Base-by-base conservation (phyloP, 768 basidiomycete genomes). In the Leccinum imitatum region DNA sequence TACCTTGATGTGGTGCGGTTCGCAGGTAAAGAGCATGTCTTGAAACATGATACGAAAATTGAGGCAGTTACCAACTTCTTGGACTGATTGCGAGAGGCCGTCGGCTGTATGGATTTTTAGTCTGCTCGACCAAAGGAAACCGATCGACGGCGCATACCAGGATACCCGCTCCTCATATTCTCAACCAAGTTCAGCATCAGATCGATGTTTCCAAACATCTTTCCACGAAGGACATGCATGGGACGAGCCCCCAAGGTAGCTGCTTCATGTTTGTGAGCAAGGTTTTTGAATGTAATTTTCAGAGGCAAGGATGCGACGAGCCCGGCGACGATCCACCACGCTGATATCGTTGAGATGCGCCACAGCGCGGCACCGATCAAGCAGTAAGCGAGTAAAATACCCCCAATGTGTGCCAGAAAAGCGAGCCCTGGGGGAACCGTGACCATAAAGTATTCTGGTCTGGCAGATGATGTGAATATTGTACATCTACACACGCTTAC, bases 1-100 rank as follows among this genome's bases (percentile, higher is more conserved):
- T 6, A 73, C 73, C 63, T 87, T 85, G 68, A 86, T 79, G 54
- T 86, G 79, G 35, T 83, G 79, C 1, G 84, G 85, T 21, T 75
- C 78, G 0, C 74, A 73, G 3, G 84, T 86, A 44, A 84, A 73
- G 25, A 83, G 59, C 11, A 78, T 35, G 62, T 82, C 76, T 6
- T 75, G 71, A 74, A 79, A 84, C 61, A 84, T 60, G 17, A 82
- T 59, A 6, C 76, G 73, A 55, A 83, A 44, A 62, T 82, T 82
- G 59, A 77, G 66, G n/a, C 78, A 76, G 7, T 79, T 79, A 1
- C 84, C 84, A 11, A 62, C 58, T 31, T 65, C 60, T 25, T 73
- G 71, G 6, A 79, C 25, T 5, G 71, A 50, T 11, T 80, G 75
- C 3, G 62, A 50, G 0, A 84, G 33, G 1, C 77, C 78, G 56